Percentiles rank a stretch among this genome's conserved stretches.
These are phyloP conservation scores for Fusarium pseudocircinatum DNA, from an alignment of 2,329 filamentous ascomycete genomes.

Conservation along the genomic window DNA sequence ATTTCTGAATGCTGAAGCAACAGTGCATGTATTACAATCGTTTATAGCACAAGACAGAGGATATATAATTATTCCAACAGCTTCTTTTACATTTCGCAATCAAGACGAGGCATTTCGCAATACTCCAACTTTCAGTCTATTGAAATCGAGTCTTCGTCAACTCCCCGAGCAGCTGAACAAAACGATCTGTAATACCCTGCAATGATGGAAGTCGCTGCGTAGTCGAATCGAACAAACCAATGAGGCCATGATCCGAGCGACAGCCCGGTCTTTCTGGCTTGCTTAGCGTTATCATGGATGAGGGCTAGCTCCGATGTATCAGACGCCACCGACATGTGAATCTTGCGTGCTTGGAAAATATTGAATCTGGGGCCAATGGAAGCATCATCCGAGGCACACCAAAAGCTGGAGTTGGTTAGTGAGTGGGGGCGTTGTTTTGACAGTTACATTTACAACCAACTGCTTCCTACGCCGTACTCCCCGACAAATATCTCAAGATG, in stretches of 20 bases:
- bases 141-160: neutral
- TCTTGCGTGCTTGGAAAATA: constrained; percentile 4
- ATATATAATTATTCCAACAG: neutral
- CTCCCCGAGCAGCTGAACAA: neutral
- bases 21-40: too few species aligned
- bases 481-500: neutral
- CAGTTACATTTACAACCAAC: neutral
- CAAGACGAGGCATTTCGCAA: neutral
- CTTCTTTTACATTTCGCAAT: neutral
- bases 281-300: neutral
- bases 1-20: too few species aligned
- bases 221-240: neutral
- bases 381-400: neutral
- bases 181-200: neutral
- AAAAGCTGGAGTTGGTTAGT: neutral
- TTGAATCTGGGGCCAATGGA: neutral
- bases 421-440: neutral
- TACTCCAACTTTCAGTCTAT: neutral
- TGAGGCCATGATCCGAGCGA: constrained; percentile 1
- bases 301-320: neutral
- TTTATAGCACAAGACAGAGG: neutral
- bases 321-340: neutral
- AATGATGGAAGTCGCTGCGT: neutral
- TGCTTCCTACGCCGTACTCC: neutral
- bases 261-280: neutral